Base-by-base conservation (phyloP, 352 stramenopile genomes). In the Pythium vanterpoolii region DNA sequence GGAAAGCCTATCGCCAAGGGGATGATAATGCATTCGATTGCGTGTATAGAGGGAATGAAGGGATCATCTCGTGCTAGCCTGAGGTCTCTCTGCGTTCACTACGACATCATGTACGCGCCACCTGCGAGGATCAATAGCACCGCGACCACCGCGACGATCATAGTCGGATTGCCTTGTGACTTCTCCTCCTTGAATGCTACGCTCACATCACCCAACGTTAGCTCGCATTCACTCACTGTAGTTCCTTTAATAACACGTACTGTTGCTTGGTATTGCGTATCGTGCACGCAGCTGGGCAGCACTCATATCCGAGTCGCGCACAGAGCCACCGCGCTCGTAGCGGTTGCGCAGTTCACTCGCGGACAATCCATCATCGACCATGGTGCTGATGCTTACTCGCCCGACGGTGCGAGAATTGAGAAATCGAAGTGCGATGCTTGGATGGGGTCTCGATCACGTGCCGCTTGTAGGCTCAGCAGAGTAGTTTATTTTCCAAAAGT, bases 221-320 rank as follows among this genome's bases (percentile, higher is more conserved):
- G n/a, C n/a, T n/a, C n/a, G n/a, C n/a, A n/a, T n/a, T n/a, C n/a
- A 9, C 1, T 44, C 14, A 30, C 18, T 14, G 33, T 6, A 38
- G 33, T 18, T 38, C 3, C 11, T 38, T 14, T 10, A 9, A 1
- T 38, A 14, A 14, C 11, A 75, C 79, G 57, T 79, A 93, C 83
- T 93, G 73, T 93, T 93, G 45, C 69, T 70, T 18, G 83, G 69
- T 58, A 93, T 93, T 31, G 83, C 81, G 64, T 93, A 91, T 69
- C 83, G 76, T 23, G 83, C 86, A 9, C 81, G 81, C 21, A 93
- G 62, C 54, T 93, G 83, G 9, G 81, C 83, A 0, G 83, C 83
- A 43, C 79, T 93, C 40, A 93, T 71, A 63, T 93, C 82, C 40
- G 66, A 84, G 62, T 93, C 83, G 19, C 77, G 81, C 31, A 93